Evolutionary conservation across 805 yeast genomes (phyloP).

Genomic region (Wickerhamomyces rabaulensis): DNA sequence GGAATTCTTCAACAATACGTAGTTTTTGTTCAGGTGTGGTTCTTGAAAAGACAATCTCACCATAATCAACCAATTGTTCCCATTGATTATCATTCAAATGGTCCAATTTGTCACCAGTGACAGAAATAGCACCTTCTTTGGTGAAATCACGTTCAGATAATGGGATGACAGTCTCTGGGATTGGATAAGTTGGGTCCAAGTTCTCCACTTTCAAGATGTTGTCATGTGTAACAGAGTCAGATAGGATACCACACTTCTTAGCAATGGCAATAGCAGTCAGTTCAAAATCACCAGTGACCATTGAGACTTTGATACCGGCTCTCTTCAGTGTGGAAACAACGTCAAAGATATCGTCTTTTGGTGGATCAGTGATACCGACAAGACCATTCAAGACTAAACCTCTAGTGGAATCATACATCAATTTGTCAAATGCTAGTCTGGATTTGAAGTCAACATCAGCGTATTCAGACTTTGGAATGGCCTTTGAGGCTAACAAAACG

Average conservation of each 20-base stretch:
- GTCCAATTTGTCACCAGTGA: slow-evolving; percentile 31
- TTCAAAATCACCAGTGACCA: slow-evolving; percentile 52
- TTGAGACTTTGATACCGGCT: slow-evolving; percentile 37
- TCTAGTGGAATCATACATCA: slow-evolving; percentile 8
- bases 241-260: slow-evolving; percentile 34
- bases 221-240: slow-evolving; percentile 8
- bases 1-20: slow-evolving; percentile 42
- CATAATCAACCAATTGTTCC: slow-evolving; percentile 32
- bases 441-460: slow-evolving; percentile 5
- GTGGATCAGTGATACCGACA: slow-evolving; percentile 40
- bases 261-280: slow-evolving; percentile 48
- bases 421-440: slow-evolving; percentile 10
- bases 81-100: slow-evolving; percentile 34
- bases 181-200: slow-evolving; percentile 13
- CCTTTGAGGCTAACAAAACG: slow-evolving; percentile 31
- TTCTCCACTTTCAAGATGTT: slow-evolving; percentile 15
- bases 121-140: slow-evolving; percentile 26
- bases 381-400: slow-evolving; percentile 31
- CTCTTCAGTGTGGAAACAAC: slow-evolving; percentile 29
- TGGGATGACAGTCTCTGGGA: slow-evolving; percentile 5
- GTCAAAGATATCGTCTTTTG: slow-evolving; percentile 30
- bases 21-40: slow-evolving; percentile 46
- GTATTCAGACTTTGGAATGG: slow-evolving; percentile 13
- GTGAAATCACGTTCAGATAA: slow-evolving; percentile 7
- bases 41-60: slow-evolving; percentile 34